These are phyloP conservation scores for Globisporangium acanthophoron DNA, from an alignment of 352 stramenopile species.

Conservation along the genomic window DNA sequence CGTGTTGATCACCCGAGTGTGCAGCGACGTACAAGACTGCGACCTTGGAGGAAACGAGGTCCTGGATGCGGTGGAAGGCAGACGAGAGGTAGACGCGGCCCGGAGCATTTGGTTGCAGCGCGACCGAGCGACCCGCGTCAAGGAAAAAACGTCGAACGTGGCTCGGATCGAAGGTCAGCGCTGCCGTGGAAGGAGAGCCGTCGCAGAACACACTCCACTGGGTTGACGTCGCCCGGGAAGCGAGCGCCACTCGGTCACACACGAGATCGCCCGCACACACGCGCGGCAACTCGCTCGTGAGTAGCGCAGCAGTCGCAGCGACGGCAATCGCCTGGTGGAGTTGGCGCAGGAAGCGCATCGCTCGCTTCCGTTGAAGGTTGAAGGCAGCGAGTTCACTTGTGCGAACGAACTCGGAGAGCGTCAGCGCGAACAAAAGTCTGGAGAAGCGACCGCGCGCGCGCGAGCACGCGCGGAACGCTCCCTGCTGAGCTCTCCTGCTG, in stretches of 20 bases:
- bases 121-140: constrained; percentile 14
- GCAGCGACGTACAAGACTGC: constrained; percentile 22
- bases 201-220: constrained; percentile 31
- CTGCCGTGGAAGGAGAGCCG: constrained; percentile 6
- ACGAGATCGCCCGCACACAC: constrained; percentile 1
- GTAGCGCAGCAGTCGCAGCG: neutral
- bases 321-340: too few species aligned
- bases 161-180: constrained; percentile 28
- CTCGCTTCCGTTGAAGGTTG: neutral
- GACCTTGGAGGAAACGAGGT: constrained; percentile 30
- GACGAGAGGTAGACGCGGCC: constrained; percentile 31
- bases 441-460: neutral
- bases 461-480: too few species aligned
- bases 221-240: constrained; percentile 12
- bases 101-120: constrained; percentile 5
- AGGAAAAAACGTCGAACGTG: constrained; percentile 27
- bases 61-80: constrained; percentile 25
- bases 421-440: neutral
- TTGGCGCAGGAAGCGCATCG: constrained; percentile 1
- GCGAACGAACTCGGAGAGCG: neutral
- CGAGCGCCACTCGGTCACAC: constrained; percentile 24
- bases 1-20: neutral
- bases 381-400: neutral
- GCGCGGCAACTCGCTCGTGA: neutral
- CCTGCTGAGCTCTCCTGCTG: too few species aligned